Base-by-base conservation (phyloP, 257 asterid genomes). In the Lycium barbarum region DNA sequence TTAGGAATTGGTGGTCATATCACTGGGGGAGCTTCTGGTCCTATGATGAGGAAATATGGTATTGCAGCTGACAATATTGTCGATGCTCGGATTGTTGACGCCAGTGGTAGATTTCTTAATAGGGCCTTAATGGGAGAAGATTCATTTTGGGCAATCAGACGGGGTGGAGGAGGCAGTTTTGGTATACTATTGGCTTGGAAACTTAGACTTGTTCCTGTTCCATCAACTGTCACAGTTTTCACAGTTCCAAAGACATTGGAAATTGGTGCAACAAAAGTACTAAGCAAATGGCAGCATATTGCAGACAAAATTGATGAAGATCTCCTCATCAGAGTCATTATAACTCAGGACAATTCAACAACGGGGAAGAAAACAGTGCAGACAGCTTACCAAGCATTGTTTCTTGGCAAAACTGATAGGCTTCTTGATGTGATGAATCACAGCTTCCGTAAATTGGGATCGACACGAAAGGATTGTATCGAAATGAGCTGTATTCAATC, bases 401-500 rank as follows among this genome's bases (percentile, higher is more conserved):
- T 85, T 80, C 87, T 88, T 45, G 90, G 90, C 0, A 36, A 26
- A 18, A 3, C 88, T 43, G 80, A 83, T 10, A 63, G 81, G 26
- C 87, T 88, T 4, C 81, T 83, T 15, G 35, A 62, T 61, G 71
- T 88, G 20, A 88, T 83, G 81, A 53, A 71, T 3, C 61, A 54
- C 5, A 62, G 85, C 81, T 88, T 88, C 12, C 90, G 85, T 1
- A 88, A 85, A 35, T 18, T 88, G 80, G 90, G 85, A 70, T 61
- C 79, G 36, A 17, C 80, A 9, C 45, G 0, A 79, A 72, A 88
- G 9, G 88, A 88, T 40, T 88, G 86, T 51, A 2, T 1, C 3
- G 86, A 85, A 59, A 83, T 88, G 90, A 85, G 86, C 45, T 85
- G 90, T 88, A 88, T 88, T 18, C 79, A 88, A 43, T 88, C 88